These are phyloP conservation scores for Rauvolfia tetraphylla DNA, from an alignment of 257 asterid genomes.

Conservation along the genomic window DNA sequence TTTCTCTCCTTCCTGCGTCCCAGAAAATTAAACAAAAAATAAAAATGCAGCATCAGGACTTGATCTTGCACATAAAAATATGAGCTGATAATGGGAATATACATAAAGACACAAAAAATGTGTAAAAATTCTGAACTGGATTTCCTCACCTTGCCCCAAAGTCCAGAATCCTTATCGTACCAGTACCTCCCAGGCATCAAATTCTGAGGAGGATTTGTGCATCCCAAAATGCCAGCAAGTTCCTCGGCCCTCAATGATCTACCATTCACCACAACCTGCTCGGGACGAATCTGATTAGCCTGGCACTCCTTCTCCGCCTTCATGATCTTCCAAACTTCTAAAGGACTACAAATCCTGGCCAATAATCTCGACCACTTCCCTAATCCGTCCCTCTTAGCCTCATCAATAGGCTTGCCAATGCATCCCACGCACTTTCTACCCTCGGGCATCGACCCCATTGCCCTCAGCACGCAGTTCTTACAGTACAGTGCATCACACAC, in stretches of 20 bases:
- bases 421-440: constrained; percentile 76
- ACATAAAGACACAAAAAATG: background rate
- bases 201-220: constrained; percentile 42
- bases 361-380: constrained; percentile 49
- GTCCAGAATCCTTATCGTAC: constrained; percentile 78
- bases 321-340: constrained; percentile 43
- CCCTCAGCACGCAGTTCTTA: constrained; percentile 51
- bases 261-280: constrained; percentile 58
- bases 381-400: constrained; percentile 43
- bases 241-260: constrained; percentile 50
- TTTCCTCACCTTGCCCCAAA: constrained; percentile 72
- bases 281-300: constrained; percentile 61
- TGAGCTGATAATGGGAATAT: background rate
- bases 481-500: constrained; percentile 74
- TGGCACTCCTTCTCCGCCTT: constrained; percentile 55
- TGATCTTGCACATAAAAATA: background rate
- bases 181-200: constrained; percentile 70
- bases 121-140: background rate
- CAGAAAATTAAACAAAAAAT: constrained; percentile 8
- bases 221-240: constrained; percentile 46
- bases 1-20: constrained; percentile 63
- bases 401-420: constrained; percentile 55
- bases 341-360: constrained; percentile 35
- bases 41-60: constrained; percentile 7
- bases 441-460: constrained; percentile 88